These are phyloP conservation scores for Viola odorata DNA, from an alignment of 345 rosid genomes.

Conservation along the genomic window DNA sequence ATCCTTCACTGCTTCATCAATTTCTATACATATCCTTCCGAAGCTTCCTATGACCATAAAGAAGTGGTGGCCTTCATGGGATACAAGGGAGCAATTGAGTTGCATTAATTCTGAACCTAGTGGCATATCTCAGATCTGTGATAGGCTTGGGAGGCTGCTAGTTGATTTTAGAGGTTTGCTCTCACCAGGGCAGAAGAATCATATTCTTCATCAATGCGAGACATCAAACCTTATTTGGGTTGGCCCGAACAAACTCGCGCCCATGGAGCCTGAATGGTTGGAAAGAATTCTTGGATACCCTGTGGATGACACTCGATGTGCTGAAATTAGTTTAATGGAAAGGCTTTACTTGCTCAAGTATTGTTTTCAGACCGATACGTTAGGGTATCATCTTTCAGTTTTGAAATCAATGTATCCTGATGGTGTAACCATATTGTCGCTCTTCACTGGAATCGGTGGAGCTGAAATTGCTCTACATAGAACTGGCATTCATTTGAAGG, in stretches of 20 bases:
- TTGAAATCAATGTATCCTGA: slow-evolving; percentile 57
- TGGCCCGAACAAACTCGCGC: slow-evolving; percentile 51
- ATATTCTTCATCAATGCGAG: slow-evolving; percentile 52
- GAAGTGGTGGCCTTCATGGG: slow-evolving; percentile 98
- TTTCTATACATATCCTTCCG: slow-evolving; percentile 45
- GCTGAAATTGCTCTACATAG: slow-evolving; percentile 61
- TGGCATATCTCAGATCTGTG: too few relatives aligned
- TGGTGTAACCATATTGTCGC: slow-evolving; percentile 68
- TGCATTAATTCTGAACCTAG: slow-evolving; percentile 25
- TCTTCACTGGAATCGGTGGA: slow-evolving; percentile 79
- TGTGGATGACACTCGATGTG: slow-evolving; percentile 42
- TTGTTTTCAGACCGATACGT: slow-evolving; percentile 75
- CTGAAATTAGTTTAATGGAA: slow-evolving; percentile 35
- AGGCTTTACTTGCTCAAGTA: slow-evolving; percentile 49
- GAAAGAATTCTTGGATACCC: slow-evolving; percentile 86
- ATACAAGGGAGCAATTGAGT: slow-evolving; percentile 67
- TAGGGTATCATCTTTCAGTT: slow-evolving; percentile 82
- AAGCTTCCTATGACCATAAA: slow-evolving; percentile 51
- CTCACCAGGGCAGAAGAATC: slow-evolving; percentile 49
- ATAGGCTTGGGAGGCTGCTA: slow-evolving; percentile 42
- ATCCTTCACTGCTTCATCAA: too few relatives aligned
- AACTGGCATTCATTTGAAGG: slow-evolving; percentile 66
- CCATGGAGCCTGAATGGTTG: slow-evolving; percentile 51
- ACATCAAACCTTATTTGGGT: slow-evolving; percentile 65
- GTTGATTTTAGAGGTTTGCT: slow-evolving; percentile 46